Conservation (phyloP, 805 yeast species). For the Candida pseudoglaebosa region DNA sequence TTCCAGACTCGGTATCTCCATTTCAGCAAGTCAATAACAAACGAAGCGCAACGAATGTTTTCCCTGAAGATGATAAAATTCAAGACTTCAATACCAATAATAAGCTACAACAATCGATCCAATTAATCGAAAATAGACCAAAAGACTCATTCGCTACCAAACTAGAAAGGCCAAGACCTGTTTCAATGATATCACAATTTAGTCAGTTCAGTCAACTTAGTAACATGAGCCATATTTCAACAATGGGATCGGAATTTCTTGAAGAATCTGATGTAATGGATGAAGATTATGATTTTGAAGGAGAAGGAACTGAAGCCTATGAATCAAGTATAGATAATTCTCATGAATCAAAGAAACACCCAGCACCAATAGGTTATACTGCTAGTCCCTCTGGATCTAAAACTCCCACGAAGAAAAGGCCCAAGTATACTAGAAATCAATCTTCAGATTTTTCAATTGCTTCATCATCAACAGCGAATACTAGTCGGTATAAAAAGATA, state of each 20-base stretch:
- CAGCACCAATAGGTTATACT: constrained; percentile 12
- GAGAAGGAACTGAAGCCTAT: constrained; percentile 21
- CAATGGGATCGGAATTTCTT: constrained; percentile 36
- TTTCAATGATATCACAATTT: constrained; percentile 37
- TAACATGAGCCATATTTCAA: constrained; percentile 33
- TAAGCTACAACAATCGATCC: not conserved
- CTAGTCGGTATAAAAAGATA: constrained; percentile 19
- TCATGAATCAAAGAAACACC: constrained; percentile 19
- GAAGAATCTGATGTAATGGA: constrained; percentile 39
- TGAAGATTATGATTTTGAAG: constrained; percentile 34
- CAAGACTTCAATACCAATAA: not conserved
- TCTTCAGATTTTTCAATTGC: constrained; percentile 37
- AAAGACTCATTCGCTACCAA: not conserved
- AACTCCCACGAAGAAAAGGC: constrained; percentile 18
- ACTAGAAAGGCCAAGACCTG: constrained; percentile 27
- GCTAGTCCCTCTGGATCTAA: constrained; percentile 7
- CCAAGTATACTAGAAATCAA: constrained; percentile 26
- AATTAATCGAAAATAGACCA: not conserved
- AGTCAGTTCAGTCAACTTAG: constrained; percentile 33
- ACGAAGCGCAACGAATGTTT: not conserved
- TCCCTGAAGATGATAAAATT: not conserved
- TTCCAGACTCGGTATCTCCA: not conserved
- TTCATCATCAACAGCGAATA: constrained; percentile 25
- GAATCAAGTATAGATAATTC: constrained; percentile 37
- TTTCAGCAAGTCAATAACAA: not conserved